Base-by-base conservation (phyloP, 2,329 filamentous ascomycete species). In the Aspergillus pseudoterreus region DNA sequence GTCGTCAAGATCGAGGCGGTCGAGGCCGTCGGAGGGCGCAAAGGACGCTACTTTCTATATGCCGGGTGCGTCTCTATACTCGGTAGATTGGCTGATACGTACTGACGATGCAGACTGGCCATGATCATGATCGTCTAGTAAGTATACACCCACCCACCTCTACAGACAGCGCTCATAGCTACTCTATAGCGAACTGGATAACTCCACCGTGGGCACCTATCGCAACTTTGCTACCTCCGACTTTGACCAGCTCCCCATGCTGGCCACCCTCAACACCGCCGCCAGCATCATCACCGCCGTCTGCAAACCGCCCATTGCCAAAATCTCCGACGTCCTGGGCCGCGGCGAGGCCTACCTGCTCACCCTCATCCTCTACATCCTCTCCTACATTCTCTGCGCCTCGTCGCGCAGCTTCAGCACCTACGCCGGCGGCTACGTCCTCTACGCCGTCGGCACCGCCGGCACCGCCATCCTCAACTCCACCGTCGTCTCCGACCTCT, bases 321-420 rank as follows among this genome's bases (percentile, higher is more conserved):
- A 75, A 50, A 52, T 75, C 5, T 74, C 73, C 5, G 71, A 75
- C 51, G 71, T 75, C 14, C 58, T 74, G 11, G 73, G 74, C 1
- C 64, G 72, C 50, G 71, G 61, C 6, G 67, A 74, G 53, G 67
- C 68, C 3, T 74, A 73, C 46, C 58, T 66, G 22, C 55, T 66
- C 38, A 63, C 67, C 24, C 54, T 74, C 10, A 47, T 63, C 10
- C 66, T 66, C 50, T 73, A 72, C 47, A 56, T 73, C 14, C 43
- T 74, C 0, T 69, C 66, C 0, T 74, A 73, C 47, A 66, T 73
- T 30, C 61, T 75, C 10, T 69, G 65, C 50, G 71, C 72, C 0
- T 64, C 68, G 1, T 63, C 71, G 1, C 61, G 59, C 3, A 58
- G 58, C 6, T 69, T 75, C 56, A 63, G 62, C 12, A 63, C 63